phyloP scores from a whole-genome alignment of 352 stramenopile genomes.

The Phytophthora pini region DNA sequence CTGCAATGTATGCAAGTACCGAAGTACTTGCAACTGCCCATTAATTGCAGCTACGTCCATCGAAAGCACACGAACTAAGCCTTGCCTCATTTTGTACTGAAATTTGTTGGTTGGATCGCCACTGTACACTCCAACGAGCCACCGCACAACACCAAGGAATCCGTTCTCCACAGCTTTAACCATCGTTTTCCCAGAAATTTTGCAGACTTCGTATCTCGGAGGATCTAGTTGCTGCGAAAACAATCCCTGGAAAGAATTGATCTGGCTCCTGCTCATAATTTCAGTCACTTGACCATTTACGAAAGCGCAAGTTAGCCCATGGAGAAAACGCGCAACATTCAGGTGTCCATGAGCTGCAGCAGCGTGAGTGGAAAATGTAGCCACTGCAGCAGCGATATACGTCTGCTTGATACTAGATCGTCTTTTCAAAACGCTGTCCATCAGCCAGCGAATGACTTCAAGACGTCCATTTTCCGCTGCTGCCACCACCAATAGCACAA shows the following conservation, averaged over 20 bases:
- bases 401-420: too few species aligned
- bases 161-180: background rate
- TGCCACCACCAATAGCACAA: too few species aligned
- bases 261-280: background rate
- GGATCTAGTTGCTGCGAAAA: background rate
- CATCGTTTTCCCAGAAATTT: background rate
- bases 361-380: too few species aligned
- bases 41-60: background rate
- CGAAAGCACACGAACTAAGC: too few species aligned
- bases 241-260: background rate
- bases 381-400: too few species aligned
- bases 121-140: background rate
- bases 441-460: constrained; percentile 3
- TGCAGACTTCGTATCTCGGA: background rate
- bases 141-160: background rate
- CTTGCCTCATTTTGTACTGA: background rate
- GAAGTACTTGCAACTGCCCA: too few species aligned
- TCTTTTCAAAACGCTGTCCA: background rate
- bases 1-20: too few species aligned
- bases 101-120: background rate
- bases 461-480: background rate
- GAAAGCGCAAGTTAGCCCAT: background rate
- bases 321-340: background rate
- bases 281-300: background rate
- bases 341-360: background rate